Percentiles rank a stretch among this genome's conserved stretches.
Conservation (phyloP, 345 rosid genomes). For the Arabidopsis suecica region DNA sequence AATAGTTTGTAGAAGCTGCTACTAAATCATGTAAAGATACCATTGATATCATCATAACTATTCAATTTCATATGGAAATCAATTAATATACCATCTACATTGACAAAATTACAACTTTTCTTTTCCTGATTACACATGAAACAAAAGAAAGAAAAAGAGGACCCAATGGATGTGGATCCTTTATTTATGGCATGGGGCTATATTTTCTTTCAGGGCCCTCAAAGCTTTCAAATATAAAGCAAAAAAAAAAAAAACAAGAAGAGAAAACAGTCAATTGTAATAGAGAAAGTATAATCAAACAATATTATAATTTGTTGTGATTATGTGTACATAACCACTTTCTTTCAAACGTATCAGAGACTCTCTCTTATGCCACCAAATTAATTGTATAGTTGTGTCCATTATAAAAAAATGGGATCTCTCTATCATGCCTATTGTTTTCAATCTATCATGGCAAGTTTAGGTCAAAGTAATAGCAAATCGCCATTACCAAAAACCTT, state of each 20-base stretch:
- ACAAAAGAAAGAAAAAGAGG: neutral
- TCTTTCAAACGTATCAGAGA: slow-evolving; percentile 40
- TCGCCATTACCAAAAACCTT: slow-evolving; percentile 32
- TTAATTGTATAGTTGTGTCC: slow-evolving; percentile 12
- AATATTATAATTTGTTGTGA: slow-evolving; percentile 23
- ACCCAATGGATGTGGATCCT: slow-evolving; percentile 28
- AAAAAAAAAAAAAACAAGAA: neutral
- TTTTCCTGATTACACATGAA: neutral
- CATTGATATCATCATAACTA: neutral
- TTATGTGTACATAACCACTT: slow-evolving; percentile 44
- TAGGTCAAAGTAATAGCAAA: slow-evolving; percentile 40
- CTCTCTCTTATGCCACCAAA: slow-evolving; percentile 36
- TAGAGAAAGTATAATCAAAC: neutral
- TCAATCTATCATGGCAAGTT: slow-evolving; percentile 36
- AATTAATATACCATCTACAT: too few species aligned
- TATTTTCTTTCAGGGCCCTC: slow-evolving; percentile 17
- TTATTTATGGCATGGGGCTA: slow-evolving; percentile 30
- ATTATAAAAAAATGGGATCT: neutral
- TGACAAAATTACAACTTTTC: slow-evolving; percentile 5
- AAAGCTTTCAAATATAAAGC: slow-evolving; percentile 6
- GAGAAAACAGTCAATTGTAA: slow-evolving; percentile 29
- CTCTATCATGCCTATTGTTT: slow-evolving; percentile 32
- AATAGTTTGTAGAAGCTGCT: neutral
- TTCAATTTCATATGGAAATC: neutral
- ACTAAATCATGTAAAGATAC: neutral